These are phyloP conservation scores for Verticillium dahliae DNA, from an alignment of 2,329 filamentous ascomycete genomes.

Conservation along the genomic window DNA sequence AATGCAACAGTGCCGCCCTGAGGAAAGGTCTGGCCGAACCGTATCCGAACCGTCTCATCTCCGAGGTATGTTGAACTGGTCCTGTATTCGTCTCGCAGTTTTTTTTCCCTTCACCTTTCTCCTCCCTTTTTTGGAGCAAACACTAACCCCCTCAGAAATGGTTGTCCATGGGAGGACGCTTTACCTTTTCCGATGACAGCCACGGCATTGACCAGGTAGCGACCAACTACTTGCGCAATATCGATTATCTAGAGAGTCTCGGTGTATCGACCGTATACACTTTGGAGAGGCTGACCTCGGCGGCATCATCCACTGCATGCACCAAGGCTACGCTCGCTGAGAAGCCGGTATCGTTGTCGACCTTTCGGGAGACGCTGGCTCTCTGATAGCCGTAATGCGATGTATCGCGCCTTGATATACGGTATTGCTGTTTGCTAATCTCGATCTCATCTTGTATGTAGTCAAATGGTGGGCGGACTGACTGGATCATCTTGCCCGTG, in stretches of 20 bases:
- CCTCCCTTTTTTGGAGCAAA: neutral
- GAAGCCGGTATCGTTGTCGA: constrained; percentile 32
- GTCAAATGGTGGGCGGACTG: too few relatives aligned
- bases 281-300: constrained; percentile 30
- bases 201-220: constrained; percentile 83
- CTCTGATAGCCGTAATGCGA: neutral
- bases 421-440: too few relatives aligned
- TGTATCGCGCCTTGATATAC: too few relatives aligned
- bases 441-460: too few relatives aligned
- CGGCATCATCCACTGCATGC: constrained; percentile 8
- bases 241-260: constrained; percentile 63
- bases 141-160: constrained; percentile 49
- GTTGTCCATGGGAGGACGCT: constrained; percentile 64
- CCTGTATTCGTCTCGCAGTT: neutral
- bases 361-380: constrained; percentile 27
- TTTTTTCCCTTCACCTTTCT: constrained; percentile 1
- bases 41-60: constrained; percentile 76
- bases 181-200: constrained; percentile 92
- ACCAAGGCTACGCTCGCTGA: constrained; percentile 31
- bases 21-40: constrained; percentile 87
- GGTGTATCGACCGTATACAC: constrained; percentile 60
- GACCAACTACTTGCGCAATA: constrained; percentile 69
- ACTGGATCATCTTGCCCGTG: too few relatives aligned
- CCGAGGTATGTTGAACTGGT: constrained; percentile 48
- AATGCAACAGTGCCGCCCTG: constrained; percentile 82